phyloP scores from a whole-genome alignment of 2,329 filamentous ascomycete genomes.

The Hypoxylon rubiginosum region DNA sequence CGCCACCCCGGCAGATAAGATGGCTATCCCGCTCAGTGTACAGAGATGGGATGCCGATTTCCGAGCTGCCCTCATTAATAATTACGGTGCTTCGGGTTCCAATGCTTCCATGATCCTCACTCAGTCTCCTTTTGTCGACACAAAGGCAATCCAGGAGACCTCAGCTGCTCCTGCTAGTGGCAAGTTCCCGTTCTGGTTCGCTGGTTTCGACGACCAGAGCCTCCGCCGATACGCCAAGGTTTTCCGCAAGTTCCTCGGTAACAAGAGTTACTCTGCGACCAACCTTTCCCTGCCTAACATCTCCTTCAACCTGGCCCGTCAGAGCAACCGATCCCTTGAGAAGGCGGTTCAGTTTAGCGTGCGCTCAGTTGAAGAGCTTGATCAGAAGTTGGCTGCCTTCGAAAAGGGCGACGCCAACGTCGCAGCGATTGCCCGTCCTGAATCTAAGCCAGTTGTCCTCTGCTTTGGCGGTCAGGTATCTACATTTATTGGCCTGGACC shows the following conservation, averaged over 20 bases:
- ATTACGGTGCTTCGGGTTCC: conserved; percentile 55
- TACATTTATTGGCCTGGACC: conserved; percentile 50
- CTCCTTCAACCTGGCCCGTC: conserved; percentile 52
- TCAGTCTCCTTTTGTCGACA: conserved; percentile 37
- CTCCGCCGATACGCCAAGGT: conserved; percentile 37
- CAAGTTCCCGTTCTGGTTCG: conserved; percentile 37
- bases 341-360: conserved; percentile 46
- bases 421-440: conserved; percentile 19
- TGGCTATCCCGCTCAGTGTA: conserved; percentile 39
- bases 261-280: conserved; percentile 37
- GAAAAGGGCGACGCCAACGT: conserved; percentile 21
- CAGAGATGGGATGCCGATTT: conserved; percentile 43
- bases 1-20: conserved; percentile 34
- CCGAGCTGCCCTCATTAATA: conserved; percentile 51
- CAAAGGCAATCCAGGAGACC: conserved; percentile 21
- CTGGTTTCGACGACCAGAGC: conserved; percentile 43
- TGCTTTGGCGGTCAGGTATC: conserved; percentile 54
- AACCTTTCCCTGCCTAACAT: conserved; percentile 45
- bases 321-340: conserved; percentile 49
- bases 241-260: conserved; percentile 38
- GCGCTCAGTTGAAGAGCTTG: conserved; percentile 48
- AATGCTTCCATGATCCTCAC: conserved; percentile 52
- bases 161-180: conserved; percentile 2
- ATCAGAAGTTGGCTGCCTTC: conserved; percentile 38
- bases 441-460: conserved; percentile 51